Evolutionary conservation across 163 green algal genomes (phyloP), one percentile per base, ranked within the genome.

Genomic region (Chlamydomonas reinhardtii): DNA sequence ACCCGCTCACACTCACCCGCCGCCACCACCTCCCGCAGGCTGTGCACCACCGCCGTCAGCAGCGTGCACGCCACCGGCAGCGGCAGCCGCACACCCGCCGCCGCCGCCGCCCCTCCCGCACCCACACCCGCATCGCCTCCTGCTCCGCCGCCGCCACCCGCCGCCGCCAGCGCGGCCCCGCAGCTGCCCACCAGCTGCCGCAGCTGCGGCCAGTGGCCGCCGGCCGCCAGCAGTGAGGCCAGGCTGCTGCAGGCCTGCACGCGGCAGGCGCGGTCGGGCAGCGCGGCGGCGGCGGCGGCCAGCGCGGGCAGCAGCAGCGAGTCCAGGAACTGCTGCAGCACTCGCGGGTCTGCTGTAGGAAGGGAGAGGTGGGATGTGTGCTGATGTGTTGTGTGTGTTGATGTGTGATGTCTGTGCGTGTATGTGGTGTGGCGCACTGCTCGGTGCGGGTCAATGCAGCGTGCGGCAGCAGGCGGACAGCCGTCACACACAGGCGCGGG

Each of bases 321-420:
- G 70, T 80, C 69, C 16, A 86, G 70, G 56, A 74, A 86, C 80
- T 86, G 80, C 54, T 79, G 70, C 16, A 79, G 27, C 17, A 86
- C 20, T 0, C 68, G 48, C 52, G 37, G 20, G 32, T 77, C 79
- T 85, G 79, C 62, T n/a, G n/a, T n/a, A n/a, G n/a, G n/a, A n/a
- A n/a, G n/a, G n/a, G n/a, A n/a, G n/a, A n/a, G n/a, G n/a, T n/a
- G n/a, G n/a, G n/a, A n/a, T n/a, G n/a, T n/a, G n/a, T n/a, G n/a
- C n/a, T n/a, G n/a, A n/a, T n/a, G n/a, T n/a, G n/a, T n/a, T n/a
- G n/a, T n/a, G n/a, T n/a, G n/a, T n/a, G n/a, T n/a, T n/a, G n/a
- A n/a, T n/a, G n/a, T n/a, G n/a, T n/a, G n/a, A n/a, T n/a, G n/a
- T n/a, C n/a, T n/a, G n/a, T n/a, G n/a, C n/a, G n/a, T n/a, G n/a